phyloP scores from a whole-genome alignment of 352 stramenopile genomes.

The Pseudoperonospora humuli region DNA sequence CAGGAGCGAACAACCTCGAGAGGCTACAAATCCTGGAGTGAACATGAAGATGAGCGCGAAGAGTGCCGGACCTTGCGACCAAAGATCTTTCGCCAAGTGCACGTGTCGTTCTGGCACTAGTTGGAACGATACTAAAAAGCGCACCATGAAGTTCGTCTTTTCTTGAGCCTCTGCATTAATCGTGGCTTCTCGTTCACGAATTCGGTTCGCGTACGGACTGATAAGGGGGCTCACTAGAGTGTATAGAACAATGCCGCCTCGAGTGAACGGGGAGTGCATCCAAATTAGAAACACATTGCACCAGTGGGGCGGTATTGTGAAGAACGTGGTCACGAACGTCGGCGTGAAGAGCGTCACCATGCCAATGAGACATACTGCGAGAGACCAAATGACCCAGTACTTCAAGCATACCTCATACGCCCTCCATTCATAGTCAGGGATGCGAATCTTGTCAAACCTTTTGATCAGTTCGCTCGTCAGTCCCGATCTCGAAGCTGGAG shows the following conservation, averaged over 20 bases:
- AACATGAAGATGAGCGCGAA: conserved; percentile 77
- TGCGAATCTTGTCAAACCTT: conserved; percentile 25
- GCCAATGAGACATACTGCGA: conserved; percentile 34
- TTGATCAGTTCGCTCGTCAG: conserved; percentile 20
- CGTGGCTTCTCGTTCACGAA: conserved; percentile 32
- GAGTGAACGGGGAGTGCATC: conserved; percentile 71
- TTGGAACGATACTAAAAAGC: conserved; percentile 51
- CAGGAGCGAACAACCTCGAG: conserved; percentile 57
- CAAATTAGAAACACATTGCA: conserved; percentile 71
- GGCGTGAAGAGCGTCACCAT: conserved; percentile 64
- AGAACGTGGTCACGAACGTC: conserved; percentile 43
- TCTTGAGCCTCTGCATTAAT: conserved; percentile 24
- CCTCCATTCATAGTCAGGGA: conserved; percentile 50
- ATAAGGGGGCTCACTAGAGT: conserved; percentile 54
- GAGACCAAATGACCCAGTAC: conserved; percentile 80
- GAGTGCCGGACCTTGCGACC: conserved; percentile 72
- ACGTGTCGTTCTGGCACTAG: conserved; percentile 61
- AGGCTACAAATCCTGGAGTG: conserved; percentile 77
- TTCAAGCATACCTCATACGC: conserved; percentile 72
- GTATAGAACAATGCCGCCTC: conserved; percentile 67
- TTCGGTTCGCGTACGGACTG: conserved; percentile 65
- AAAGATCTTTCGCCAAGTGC: conserved; percentile 66
- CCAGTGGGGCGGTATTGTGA: conserved; percentile 45
- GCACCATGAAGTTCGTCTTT: conserved; percentile 57
- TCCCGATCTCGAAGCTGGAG: conserved; percentile 2